phyloP scores from a whole-genome alignment of 441 rosid genomes.

The Corymbia citriodora region DNA sequence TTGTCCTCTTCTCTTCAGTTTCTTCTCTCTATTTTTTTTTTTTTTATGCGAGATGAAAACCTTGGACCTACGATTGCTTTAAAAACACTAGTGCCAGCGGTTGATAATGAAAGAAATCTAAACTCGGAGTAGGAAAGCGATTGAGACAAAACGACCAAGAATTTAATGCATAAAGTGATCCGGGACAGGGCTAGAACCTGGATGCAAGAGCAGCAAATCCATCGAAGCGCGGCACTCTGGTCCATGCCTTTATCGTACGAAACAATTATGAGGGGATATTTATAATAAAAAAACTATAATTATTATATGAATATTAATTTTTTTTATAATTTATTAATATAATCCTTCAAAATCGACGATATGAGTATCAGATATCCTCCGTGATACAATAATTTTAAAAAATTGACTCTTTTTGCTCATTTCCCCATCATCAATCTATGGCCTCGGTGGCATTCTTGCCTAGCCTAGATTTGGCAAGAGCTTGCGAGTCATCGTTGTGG shows the following conservation, averaged over 20 bases:
- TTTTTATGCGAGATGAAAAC: neutral
- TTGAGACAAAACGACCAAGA: neutral
- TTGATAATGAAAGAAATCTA: neutral
- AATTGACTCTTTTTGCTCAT: rapidly evolving
- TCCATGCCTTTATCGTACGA: neutral
- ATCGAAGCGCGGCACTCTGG: neutral
- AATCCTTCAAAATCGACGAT: neutral
- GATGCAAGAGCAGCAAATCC: neutral
- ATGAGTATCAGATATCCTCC: rapidly evolving
- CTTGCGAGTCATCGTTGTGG: rapidly evolving
- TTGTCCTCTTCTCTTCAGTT: neutral
- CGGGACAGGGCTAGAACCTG: no score
- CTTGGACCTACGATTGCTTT: neutral
- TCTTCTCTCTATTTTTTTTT: neutral
- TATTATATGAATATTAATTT: neutral
- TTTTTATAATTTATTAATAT: neutral
- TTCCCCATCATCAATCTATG: neutral
- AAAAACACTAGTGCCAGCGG: neutral
- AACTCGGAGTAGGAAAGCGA: neutral
- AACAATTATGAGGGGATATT: neutral
- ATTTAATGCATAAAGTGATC: neutral
- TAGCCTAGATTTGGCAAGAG: no score
- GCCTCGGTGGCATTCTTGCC: neutral
- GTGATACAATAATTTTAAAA: rapidly evolving
- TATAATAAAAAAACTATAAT: neutral